Evolutionary conservation across 2,329 filamentous ascomycete species (phyloP).

Genomic region (Tolypocladium nubicola): DNA sequence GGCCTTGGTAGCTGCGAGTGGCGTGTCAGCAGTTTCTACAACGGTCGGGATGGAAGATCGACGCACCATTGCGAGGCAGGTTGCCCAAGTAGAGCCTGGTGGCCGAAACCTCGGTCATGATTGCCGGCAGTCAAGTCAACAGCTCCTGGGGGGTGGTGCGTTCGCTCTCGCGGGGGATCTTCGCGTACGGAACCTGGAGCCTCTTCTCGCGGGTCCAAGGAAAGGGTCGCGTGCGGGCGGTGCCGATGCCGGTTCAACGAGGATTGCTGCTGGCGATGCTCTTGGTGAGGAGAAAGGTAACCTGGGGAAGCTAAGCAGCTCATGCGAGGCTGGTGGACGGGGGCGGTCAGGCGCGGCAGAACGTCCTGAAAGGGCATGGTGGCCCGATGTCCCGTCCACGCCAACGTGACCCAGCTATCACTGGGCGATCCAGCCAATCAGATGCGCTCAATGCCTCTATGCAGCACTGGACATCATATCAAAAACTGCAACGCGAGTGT

Average conservation of each 20-base stretch:
- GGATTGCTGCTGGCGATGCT: not conserved
- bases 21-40: conserved; percentile 32
- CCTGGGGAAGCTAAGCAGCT: conserved; percentile 2
- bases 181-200: not conserved
- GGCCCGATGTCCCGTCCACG: not conserved
- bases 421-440: not conserved
- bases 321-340: conserved; percentile 1
- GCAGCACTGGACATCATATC: too few relatives aligned
- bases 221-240: not conserved
- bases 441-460: too few relatives aligned
- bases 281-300: conserved; percentile 2
- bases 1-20: conserved; percentile 75
- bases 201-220: not conserved
- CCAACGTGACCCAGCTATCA: not conserved
- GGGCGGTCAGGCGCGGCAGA: conserved; percentile 8
- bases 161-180: not conserved
- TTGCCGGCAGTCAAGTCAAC: conserved; percentile 16
- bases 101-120: conserved; percentile 81
- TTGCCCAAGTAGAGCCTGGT: conserved; percentile 97
- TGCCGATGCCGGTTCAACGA: not conserved
- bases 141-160: not conserved
- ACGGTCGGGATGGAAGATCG: conserved; percentile 12
- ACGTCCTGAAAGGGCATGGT: conserved; percentile 1
- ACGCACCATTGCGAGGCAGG: conserved; percentile 83
- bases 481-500: too few relatives aligned